These are phyloP conservation scores for Seiridium unicorne DNA, from an alignment of 2,329 filamentous ascomycete genomes.

Conservation along the genomic window DNA sequence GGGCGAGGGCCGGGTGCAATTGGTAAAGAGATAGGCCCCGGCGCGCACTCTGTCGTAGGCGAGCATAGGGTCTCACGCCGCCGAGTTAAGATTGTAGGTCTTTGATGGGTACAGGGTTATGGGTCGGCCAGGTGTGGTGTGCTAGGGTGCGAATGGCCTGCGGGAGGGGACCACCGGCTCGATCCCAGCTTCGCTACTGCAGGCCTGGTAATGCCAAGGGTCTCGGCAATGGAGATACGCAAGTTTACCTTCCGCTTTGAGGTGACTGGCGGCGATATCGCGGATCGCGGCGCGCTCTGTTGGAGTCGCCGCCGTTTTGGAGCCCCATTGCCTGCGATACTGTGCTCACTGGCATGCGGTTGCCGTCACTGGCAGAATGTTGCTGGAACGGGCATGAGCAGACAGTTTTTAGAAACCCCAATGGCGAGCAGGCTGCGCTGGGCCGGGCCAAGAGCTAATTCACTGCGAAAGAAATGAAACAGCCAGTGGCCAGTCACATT, in stretches of 20 bases:
- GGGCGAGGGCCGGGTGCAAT: no score
- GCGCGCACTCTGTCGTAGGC: no score
- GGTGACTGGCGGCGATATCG: neutral
- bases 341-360: neutral
- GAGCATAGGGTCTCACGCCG: no score
- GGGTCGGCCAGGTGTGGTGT: neutral
- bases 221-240: neutral
- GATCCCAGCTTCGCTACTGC: neutral
- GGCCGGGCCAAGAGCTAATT: neutral
- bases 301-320: neutral
- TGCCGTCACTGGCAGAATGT: no score
- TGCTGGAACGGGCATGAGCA: no score
- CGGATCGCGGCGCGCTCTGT: neutral
- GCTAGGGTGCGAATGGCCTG: neutral
- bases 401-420: no score
- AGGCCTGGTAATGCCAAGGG: neutral
- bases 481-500: neutral
- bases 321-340: neutral
- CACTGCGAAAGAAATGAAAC: neutral
- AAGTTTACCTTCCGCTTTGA: slow-evolving; percentile 1
- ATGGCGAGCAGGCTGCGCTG: no score
- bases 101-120: neutral
- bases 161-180: slow-evolving; percentile 3
- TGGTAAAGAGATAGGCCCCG: no score
- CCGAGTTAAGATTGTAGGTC: neutral